Percentiles rank a stretch among this genome's conserved stretches.
phyloP scores from a whole-genome alignment of 2,329 filamentous ascomycete genomes.

The Harringtonia lauricola region DNA sequence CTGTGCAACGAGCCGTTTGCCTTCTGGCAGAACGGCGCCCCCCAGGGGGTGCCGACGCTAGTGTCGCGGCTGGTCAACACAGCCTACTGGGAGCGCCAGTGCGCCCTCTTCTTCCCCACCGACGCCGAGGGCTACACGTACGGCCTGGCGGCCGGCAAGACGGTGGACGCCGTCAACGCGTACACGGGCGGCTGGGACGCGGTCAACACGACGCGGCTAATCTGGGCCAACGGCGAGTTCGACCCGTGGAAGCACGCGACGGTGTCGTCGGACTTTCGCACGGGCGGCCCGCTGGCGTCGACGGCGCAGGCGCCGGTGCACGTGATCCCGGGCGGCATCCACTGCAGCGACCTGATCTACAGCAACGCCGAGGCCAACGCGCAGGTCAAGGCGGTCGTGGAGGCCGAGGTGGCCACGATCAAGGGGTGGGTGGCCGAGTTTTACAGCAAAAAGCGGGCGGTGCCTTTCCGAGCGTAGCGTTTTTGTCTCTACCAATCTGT shows the following conservation, averaged over 20 bases:
- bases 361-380: slow-evolving; percentile 38
- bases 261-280: slow-evolving; percentile 23
- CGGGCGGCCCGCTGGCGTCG: slow-evolving; percentile 24
- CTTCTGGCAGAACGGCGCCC: slow-evolving; percentile 34
- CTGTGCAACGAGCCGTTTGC: slow-evolving; percentile 39
- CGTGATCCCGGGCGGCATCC: slow-evolving; percentile 24
- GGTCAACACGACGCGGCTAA: slow-evolving; percentile 26
- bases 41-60: slow-evolving; percentile 26
- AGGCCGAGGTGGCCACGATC: slow-evolving; percentile 39
- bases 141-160: slow-evolving; percentile 21
- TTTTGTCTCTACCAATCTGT: not conserved
- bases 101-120: slow-evolving; percentile 37
- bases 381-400: slow-evolving; percentile 35
- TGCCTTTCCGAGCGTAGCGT: not conserved
- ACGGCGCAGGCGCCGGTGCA: slow-evolving; percentile 22
- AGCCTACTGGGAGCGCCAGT: slow-evolving; percentile 28
- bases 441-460: slow-evolving; percentile 14
- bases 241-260: slow-evolving; percentile 31
- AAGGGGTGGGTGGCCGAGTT: slow-evolving; percentile 43
- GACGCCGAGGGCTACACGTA: slow-evolving; percentile 18
- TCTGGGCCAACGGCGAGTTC: slow-evolving; percentile 28
- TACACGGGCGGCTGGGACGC: slow-evolving; percentile 29
- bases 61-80: slow-evolving; percentile 25
- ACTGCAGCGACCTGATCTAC: slow-evolving; percentile 28
- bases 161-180: slow-evolving; percentile 22